phyloP scores from a whole-genome alignment of 2,329 filamentous ascomycete genomes.

The Xylaria hypoxylon region DNA sequence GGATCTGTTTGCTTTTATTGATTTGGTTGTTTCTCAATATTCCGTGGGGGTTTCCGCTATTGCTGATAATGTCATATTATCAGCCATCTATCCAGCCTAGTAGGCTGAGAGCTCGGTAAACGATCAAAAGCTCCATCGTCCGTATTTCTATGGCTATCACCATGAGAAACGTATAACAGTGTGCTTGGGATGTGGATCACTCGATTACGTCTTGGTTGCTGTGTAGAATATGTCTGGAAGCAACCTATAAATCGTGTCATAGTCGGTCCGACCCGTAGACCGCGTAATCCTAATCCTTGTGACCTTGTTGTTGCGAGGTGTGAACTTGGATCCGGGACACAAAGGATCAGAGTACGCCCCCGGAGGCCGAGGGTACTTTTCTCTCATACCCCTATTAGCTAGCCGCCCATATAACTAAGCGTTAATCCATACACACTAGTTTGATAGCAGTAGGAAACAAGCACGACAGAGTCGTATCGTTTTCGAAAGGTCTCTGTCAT shows the following conservation, averaged over 20 bases:
- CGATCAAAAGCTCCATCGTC: too few relatives aligned
- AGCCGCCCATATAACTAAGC: too few relatives aligned
- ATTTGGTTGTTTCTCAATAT: neutral
- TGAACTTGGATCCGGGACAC: neutral
- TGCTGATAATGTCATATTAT: neutral
- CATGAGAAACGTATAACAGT: neutral
- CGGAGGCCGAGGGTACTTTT: too few relatives aligned
- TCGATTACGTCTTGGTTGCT: neutral
- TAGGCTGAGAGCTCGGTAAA: neutral
- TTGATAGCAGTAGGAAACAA: too few relatives aligned
- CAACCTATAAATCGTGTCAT: neutral
- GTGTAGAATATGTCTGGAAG: neutral
- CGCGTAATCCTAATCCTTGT: neutral
- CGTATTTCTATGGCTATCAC: neutral
- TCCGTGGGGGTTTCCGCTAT: neutral
- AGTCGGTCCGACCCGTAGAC: neutral
- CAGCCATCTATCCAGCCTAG: neutral
- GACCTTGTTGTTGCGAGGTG: neutral
- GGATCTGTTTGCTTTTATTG: neutral
- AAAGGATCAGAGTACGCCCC: neutral
- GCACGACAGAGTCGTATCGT: too few relatives aligned
- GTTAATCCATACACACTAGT: too few relatives aligned
- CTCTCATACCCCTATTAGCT: too few relatives aligned
- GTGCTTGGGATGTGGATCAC: neutral
- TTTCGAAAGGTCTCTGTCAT: too few relatives aligned